Base-by-base conservation (phyloP, 208 protist genomes). In the Hexamita inflata region DNA sequence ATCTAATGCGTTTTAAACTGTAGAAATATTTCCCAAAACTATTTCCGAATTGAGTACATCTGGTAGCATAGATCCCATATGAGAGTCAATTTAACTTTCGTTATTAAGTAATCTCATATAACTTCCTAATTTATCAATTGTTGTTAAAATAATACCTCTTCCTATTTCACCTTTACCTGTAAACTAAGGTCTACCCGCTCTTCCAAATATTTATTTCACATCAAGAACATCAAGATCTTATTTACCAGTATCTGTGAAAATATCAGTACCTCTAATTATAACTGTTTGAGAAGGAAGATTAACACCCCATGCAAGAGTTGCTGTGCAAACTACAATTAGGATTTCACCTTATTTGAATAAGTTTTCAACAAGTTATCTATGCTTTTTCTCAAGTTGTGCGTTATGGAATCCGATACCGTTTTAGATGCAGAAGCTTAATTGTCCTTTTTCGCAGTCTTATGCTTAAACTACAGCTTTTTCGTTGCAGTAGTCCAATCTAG, bases 261-360 rank as follows among this genome's bases (percentile, higher is more conserved):
- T 49, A 58, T 89, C 81, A n/a, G 86, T 91, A 26, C 89, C 96
- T 75, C 96, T 94, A 84, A 99, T 98, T 49, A 99, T 87, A 39
- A 98, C 95, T 9, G 92, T 95, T 82, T 98, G 94, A 1, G 94
- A 94, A 11, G 96, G 96, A 35, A 99, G 79, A 84, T 99, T 99
- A 32, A 99, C 95, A 82, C 96, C 96, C 95, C 95, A 99, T 39
- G 96, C 95, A 29, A 99, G 88, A 24, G 96, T 99, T 41, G 94
- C 94, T 34, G 96, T 98, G 82, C 92, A 98, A 64, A 90, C 86
- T 59, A 99, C 85, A 45, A 95, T 91, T 26, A 87, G 86, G 73
- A 97, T 88, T 73, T 87, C 86, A 32, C 93, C 92, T 1, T 92
- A 85, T 29, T 83, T 83, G 84, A 97, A 98, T 39, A 94, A 83